Base-by-base conservation (phyloP, 1,284 basidiomycete species). In the Thecaphora thlaspeos region DNA sequence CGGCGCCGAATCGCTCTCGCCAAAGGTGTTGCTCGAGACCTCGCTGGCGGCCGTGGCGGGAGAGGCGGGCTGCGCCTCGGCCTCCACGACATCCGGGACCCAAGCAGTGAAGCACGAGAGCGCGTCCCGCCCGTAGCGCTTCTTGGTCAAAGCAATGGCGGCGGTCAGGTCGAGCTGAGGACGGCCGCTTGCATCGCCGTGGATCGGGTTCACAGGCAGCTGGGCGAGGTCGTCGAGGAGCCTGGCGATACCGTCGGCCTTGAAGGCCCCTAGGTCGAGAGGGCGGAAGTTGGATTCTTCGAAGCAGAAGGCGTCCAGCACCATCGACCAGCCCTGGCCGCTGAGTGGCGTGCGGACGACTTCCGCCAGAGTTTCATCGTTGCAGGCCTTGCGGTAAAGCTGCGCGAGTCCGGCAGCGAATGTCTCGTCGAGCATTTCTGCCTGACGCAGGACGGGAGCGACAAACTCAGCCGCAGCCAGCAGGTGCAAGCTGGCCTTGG, bases 251-350 rank as follows among this genome's bases (percentile, higher is more conserved):
- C 65, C 61, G 9, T 68, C 65, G 2, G 24, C 22, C 43, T 55
- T 50, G 57, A 61, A 61, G 5, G 60, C 54, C 7, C 58, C 57
- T 10, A 65, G 44, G 46, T 55, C 55, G 41, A 61, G 55, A 38
- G 43, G 51, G 21, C 65, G 51, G 14, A 61, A 32, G 32, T 61
- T 49, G 21, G 39, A 21, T 44, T 68, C 65, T 43, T 68, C 65
- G 38, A 59, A 59, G 51, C 58, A 61, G 34, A 65, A 64, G 21
- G 61, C 60, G 21, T 65, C 61, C 41, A 64, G 45, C 23, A 68
- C 51, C 37, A 58, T 18, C 11, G 24, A 30, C 61, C 61, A 68
- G 4, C 50, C 65, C 26, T 52, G 46, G 5, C 17, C 39, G 34
- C 43, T 59, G 22, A 68, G 47, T 18, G 58, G 58, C 41, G 61